These are phyloP conservation scores for Euclidium syriacum DNA, from an alignment of 345 rosid species.

Conservation along the genomic window DNA sequence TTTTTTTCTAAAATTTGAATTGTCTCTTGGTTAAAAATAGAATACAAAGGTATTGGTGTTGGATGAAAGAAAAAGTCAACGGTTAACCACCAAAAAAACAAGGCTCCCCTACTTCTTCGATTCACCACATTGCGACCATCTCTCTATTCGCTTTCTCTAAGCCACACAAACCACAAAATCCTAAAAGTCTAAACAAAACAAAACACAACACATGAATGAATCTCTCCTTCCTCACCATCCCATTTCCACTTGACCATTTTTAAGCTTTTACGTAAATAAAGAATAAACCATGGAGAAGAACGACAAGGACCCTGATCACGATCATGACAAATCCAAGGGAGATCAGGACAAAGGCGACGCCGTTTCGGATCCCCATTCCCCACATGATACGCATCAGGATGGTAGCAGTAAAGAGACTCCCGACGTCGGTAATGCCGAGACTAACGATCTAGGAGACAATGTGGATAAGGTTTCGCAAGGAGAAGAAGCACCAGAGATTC, in stretches of 20 bases:
- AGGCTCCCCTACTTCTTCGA: slow-evolving; percentile 34
- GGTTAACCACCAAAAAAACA: slow-evolving; percentile 15
- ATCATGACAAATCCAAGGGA: slow-evolving; percentile 18
- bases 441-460: slow-evolving; percentile 16
- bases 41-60: slow-evolving; percentile 6
- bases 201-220: slow-evolving; percentile 30
- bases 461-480: slow-evolving; percentile 23
- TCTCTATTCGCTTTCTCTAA: slow-evolving; percentile 8
- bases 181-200: slow-evolving; percentile 17
- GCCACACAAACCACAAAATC: slow-evolving; percentile 25
- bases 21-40: slow-evolving; percentile 27
- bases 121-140: slow-evolving; percentile 19
- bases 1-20: background rate
- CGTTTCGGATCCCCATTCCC: slow-evolving; percentile 1
- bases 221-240: slow-evolving; percentile 25
- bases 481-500: slow-evolving; percentile 30
- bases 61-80: slow-evolving; percentile 24
- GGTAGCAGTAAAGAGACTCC: slow-evolving; percentile 13
- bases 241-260: slow-evolving; percentile 19
- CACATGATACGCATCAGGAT: slow-evolving; percentile 7
- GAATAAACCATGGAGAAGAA: slow-evolving; percentile 25
- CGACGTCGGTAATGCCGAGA: slow-evolving; percentile 17
- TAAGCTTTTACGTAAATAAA: slow-evolving; percentile 17
- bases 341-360: background rate
- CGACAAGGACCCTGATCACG: slow-evolving; percentile 26